Evolutionary conservation across 805 yeast species (phyloP), one percentile per base, ranked within the genome.

Genomic region (Teunomyces cretensis): DNA sequence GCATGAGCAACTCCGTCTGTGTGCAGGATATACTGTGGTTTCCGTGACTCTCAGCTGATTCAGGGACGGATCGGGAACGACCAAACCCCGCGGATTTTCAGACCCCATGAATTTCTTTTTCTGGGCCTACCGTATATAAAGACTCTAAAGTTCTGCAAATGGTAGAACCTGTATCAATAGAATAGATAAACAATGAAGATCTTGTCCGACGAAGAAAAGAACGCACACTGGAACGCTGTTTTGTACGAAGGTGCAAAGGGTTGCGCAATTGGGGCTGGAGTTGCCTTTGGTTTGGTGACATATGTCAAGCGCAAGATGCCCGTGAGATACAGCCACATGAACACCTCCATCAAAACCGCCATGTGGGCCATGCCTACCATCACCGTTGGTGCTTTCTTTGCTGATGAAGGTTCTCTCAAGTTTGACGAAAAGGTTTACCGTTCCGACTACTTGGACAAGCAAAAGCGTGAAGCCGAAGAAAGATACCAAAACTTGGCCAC

Each of bases 371-470:
- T 70, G 67, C 77, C 77, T 24, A 68, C 76, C 3, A 57, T 70
- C 36, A 53, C 66, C 1, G 42, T 61, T 30, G 62, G 61, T 30
- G 75, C 74, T 0, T 70, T 72, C 45, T 72, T 54, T 56, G 76
- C 75, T 11, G 77, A 72, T 49, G 70, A 68, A 45, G 77, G 77
- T 19, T 68, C 74, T n/a, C 61, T 68, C 41, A 75, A 69, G 45
- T 72, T 70, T 47, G 76, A 72, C 51, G 58, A 64, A 40, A 53
- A 58, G 39, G 57, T 65, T 64, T 47, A 47, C 44, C 64, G 71
- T 55, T 52, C 63, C 17, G 66, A 57, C 6, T 62, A 60, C 43
- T 49, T 56, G 40, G 60, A 63, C 43, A 47, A 50, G 33, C 52
- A 57, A 45, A 50, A 65, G 15, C 38, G 38, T 19, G 11, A 12